phyloP scores from a whole-genome alignment of 495 filamentous ascomycete genomes.

The Jackrogersella minutella region DNA sequence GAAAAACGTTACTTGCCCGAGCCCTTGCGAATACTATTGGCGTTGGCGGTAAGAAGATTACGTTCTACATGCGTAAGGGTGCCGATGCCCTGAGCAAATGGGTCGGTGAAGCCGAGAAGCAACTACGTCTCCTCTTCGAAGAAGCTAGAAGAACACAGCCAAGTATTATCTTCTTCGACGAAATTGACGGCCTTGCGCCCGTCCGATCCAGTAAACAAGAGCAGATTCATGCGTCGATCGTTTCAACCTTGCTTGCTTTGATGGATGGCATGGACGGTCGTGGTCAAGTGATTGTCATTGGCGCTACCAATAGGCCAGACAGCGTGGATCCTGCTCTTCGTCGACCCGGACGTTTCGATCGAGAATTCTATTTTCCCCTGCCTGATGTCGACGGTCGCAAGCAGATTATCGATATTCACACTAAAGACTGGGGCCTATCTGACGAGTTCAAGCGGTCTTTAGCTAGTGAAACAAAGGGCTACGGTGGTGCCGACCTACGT shows the following conservation, averaged over 20 bases:
- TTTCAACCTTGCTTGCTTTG: conserved; percentile 90
- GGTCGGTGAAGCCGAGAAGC: conserved; percentile 97
- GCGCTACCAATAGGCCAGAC: conserved; percentile 96
- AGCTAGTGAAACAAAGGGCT: conserved; percentile 90
- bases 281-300: conserved; percentile 97
- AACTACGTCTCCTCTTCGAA: conserved; percentile 91
- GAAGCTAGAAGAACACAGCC: conserved; percentile 94
- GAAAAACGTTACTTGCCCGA: conserved; percentile 93
- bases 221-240: conserved; percentile 97
- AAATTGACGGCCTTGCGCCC: conserved; percentile 95
- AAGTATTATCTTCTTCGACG: conserved; percentile 99
- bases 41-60: conserved; percentile 85
- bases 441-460: conserved; percentile 81
- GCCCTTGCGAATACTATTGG: conserved; percentile 85
- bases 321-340: conserved; percentile 95
- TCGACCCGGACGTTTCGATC: conserved; percentile 92
- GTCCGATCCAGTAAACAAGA: conserved; percentile 97
- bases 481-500: conserved; percentile 92
- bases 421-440: conserved; percentile 87
- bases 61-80: conserved; percentile 98
- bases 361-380: conserved; percentile 97
- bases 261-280: conserved; percentile 99
- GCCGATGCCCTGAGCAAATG: conserved; percentile 97
- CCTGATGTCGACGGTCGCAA: conserved; percentile 80
- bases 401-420: conserved; percentile 93